Evolutionary conservation across 495 filamentous ascomycete genomes (phyloP), one percentile per base, ranked within the genome.

Genomic region (Hypomontagnella monticulosa): DNA sequence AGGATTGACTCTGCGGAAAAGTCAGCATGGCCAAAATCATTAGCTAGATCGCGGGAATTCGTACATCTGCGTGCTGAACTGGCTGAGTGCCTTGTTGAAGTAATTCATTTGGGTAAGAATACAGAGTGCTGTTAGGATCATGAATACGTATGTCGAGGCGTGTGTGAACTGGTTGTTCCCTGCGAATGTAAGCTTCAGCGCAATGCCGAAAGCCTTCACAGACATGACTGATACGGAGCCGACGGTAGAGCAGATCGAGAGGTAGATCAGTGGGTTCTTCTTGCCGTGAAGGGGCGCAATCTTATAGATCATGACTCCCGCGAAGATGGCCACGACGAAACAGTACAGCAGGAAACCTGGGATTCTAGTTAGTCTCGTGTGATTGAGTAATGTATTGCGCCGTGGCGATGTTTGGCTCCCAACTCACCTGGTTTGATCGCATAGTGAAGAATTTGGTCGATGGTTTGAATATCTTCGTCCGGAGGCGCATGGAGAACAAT

Each of bases 101-200:
- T 98, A 99, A 78, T 98, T 98, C 96, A 99, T 97, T 80, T 99
- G 95, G 15, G 93, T 97, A 49, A 98, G 76, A 74, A 98, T 98
- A 79, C 95, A 98, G 61, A 97, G 92, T 2, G 80, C 84, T 0
- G 92, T 93, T 37, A 98, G 88, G 69, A 99, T 97, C 71, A 91
- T 87, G 73, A 99, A 99, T 44, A 97, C 93, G 71, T 98, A 99
- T 46, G 95, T 99, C 44, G 92, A 96, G 0, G 95, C 89, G 69
- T 96, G 90, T 3, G 84, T 87, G 72, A 99, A 96, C 75, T 99
- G 95, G 79, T 99, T 99, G 71, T 95, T 87, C 27, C 94, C 94
- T 14, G 80, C 85, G 44, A 99, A 83, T 0, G 95, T 98, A 66
- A 98, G 83, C 76, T 98, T 98, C 61, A 99, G 80, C 19, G 95